Base-by-base conservation (phyloP, 2,329 filamentous ascomycete genomes). In the Fusarium lateritium region DNA sequence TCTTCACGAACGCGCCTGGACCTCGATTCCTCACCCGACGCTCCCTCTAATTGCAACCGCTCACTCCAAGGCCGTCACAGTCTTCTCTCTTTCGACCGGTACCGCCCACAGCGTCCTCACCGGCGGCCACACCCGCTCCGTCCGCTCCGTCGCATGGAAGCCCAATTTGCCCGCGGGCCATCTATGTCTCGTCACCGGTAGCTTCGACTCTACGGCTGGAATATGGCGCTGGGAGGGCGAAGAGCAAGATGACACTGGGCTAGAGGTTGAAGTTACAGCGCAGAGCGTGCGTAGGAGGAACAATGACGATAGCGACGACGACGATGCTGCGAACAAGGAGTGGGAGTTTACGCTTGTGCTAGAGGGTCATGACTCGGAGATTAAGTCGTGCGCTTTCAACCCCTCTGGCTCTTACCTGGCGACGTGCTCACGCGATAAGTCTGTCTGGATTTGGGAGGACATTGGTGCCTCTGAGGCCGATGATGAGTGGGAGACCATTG, bases 381-480 rank as follows among this genome's bases (percentile, higher is more conserved):
- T 99, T 83, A 92, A 98, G 83, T 84, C 87, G 31, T 89, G 95
- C 67, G 85, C 88, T 3, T 97, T 94, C 82, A 90, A 87, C 19
- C 90, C 92, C 0, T 88, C 88, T 0, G 92, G 92, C 1, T 88
- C 91, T 65, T 90, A 94, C 73, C 86, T 99, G 6, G 96, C 96
- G 7, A 98, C 94, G 0, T 98, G 94, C 80, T 92, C 90, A 54
- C 88, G 96, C 49, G 96, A 99, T 79, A 98, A 98, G 83, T 92
- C 89, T 17, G 93, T 98, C 19, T 99, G 96, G 96, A 93, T 99
- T 73, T 99, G 96, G 96, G 96, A 99, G 80, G 96, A 98, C 78
- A 88, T 98, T 55, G 88, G 88, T 39, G 81, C 82, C 10, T 82
- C 83, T 56, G 91, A 92, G 71, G 92, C 91, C 17, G 94, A 97